phyloP scores from a whole-genome alignment of 495 filamentous ascomycete genomes.

The Lasiosphaeris hirsuta region DNA sequence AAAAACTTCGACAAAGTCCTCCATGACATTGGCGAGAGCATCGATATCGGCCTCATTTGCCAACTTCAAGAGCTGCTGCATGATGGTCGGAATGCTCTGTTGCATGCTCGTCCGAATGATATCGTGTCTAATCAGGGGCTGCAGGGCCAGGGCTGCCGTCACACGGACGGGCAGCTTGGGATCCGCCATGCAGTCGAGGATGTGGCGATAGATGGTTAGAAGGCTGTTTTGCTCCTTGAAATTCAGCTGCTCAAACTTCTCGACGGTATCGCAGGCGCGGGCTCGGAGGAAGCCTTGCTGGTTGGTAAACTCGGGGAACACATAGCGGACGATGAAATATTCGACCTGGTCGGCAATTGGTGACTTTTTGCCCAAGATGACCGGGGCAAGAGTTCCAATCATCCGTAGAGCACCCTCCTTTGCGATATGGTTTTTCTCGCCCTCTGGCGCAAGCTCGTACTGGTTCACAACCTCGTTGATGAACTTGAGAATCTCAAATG shows the following conservation, averaged over 20 bases:
- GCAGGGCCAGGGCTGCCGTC: slow-evolving; percentile 88
- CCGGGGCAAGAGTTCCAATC: slow-evolving; percentile 91
- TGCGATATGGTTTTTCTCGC: slow-evolving; percentile 84
- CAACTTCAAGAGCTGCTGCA: slow-evolving; percentile 95
- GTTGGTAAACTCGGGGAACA: slow-evolving; percentile 96
- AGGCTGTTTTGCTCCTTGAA: slow-evolving; percentile 95
- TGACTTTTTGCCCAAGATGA: slow-evolving; percentile 96
- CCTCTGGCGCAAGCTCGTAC: slow-evolving; percentile 74
- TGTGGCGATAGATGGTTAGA: slow-evolving; percentile 91
- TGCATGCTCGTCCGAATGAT: slow-evolving; percentile 92
- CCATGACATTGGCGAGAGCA: slow-evolving; percentile 97
- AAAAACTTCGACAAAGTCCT: slow-evolving; percentile 98
- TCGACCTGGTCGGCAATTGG: slow-evolving; percentile 98
- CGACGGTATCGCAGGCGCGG: slow-evolving; percentile 91
- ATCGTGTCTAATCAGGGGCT: slow-evolving; percentile 93
- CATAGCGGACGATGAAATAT: slow-evolving; percentile 96
- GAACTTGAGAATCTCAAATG: slow-evolving; percentile 87
- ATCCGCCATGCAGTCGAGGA: slow-evolving; percentile 95
- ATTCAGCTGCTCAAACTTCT: slow-evolving; percentile 94
- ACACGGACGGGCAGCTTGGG: slow-evolving; percentile 86
- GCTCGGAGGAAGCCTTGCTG: slow-evolving; percentile 90
- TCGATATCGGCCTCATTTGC: slow-evolving; percentile 96
- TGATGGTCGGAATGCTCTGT: slow-evolving; percentile 97
- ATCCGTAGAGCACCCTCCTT: slow-evolving; percentile 96
- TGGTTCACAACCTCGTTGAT: slow-evolving; percentile 90